Percentiles rank a stretch among this genome's conserved stretches.
These are phyloP conservation scores for Aspergillus saccharolyticus DNA, from an alignment of 495 filamentous ascomycete genomes.

Conservation along the genomic window DNA sequence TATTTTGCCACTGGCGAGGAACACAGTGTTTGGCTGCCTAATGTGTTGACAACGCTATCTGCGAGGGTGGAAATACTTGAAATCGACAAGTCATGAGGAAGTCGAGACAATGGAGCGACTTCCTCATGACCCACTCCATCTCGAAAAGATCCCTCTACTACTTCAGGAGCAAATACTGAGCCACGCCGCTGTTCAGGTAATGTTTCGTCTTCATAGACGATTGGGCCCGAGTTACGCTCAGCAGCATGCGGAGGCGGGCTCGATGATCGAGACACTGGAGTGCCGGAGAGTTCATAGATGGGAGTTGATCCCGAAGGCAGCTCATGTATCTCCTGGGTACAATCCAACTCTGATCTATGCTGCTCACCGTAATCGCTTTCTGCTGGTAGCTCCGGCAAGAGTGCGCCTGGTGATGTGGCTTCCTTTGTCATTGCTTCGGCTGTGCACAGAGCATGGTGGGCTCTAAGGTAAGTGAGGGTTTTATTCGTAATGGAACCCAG, in stretches of 20 bases:
- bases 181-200: conserved; percentile 30
- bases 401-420: conserved; percentile 16
- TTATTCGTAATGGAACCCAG: conserved; percentile 42
- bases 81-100: conserved; percentile 8
- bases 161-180: conserved; percentile 44
- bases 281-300: conserved; percentile 42
- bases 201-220: conserved; percentile 25
- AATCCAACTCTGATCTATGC: conserved; percentile 38
- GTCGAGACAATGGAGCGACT: neutral
- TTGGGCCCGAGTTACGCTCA: neutral
- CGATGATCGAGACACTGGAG: conserved; percentile 21
- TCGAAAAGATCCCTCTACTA: conserved; percentile 19
- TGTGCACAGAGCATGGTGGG: conserved; percentile 54
- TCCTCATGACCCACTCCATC: too few species aligned
- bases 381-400: conserved; percentile 35
- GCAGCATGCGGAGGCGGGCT: conserved; percentile 7
- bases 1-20: conserved; percentile 25
- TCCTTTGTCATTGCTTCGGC: conserved; percentile 38
- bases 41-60: conserved; percentile 2
- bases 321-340: conserved; percentile 41
- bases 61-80: conserved; percentile 7
- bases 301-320: conserved; percentile 31
- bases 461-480: conserved; percentile 49
- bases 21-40: conserved; percentile 14
- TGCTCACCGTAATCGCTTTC: conserved; percentile 20